A percentile compares a stretch with the other conserved stretches of the same genome.
These are phyloP conservation scores for Oidium heveae DNA, from an alignment of 2,329 filamentous ascomycete genomes.

Conservation along the genomic window DNA sequence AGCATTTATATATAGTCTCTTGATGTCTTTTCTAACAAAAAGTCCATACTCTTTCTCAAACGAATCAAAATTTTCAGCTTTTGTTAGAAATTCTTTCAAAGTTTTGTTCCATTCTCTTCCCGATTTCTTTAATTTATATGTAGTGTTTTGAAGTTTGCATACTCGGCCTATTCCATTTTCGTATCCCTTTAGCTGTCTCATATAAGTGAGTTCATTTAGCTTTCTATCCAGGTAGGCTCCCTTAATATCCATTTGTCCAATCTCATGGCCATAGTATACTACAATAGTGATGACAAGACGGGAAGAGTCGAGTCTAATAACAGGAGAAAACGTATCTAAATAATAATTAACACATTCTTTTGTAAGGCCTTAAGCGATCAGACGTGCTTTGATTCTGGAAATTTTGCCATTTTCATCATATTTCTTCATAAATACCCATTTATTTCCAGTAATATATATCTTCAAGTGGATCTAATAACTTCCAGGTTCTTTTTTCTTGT, in stretches of 20 bases:
- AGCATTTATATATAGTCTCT: neutral
- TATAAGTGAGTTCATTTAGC: too few relatives aligned
- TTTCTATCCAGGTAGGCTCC: too few relatives aligned
- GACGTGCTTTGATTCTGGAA: conserved; percentile 6
- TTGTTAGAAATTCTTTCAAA: neutral
- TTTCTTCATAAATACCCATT: conserved; percentile 6
- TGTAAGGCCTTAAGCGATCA: conserved; percentile 7
- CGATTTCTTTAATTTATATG: too few relatives aligned
- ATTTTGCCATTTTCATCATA: conserved; percentile 8
- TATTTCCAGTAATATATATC: neutral
- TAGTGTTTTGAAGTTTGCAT: too few relatives aligned
- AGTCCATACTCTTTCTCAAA: neutral
- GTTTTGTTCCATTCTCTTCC: too few relatives aligned
- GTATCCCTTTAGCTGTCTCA: neutral
- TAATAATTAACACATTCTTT: conserved; percentile 1
- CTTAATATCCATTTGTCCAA: too few relatives aligned
- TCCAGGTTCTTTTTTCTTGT: neutral
- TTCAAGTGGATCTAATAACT: neutral
- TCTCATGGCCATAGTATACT: neutral
- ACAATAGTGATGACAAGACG: neutral
- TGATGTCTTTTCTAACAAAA: neutral
- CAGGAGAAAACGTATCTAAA: neutral
- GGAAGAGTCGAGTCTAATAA: neutral
- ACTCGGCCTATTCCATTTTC: too few relatives aligned
- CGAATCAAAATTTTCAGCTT: neutral